Evolutionary conservation across 2,329 filamentous ascomycete genomes (phyloP).

Genomic region (Colletotrichum eremochloae): DNA sequence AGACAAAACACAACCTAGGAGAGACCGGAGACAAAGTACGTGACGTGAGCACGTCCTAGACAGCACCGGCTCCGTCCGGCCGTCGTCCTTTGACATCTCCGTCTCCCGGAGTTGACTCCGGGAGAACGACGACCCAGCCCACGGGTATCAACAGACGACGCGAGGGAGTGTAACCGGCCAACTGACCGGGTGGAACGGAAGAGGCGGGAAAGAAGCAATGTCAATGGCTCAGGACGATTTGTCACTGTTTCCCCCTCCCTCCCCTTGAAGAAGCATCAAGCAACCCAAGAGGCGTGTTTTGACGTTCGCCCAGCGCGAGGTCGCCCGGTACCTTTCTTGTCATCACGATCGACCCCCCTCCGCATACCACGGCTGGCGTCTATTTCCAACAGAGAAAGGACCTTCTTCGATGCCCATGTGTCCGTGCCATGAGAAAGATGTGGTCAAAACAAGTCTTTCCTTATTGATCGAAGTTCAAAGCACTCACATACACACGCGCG

Average conservation of each 20-base stretch:
- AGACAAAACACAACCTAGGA: constrained; percentile 14
- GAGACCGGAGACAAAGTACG: constrained; percentile 12
- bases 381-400: constrained; percentile 19
- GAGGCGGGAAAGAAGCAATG: neutral
- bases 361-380: neutral
- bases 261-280: neutral
- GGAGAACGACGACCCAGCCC: neutral
- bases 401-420: constrained; percentile 8
- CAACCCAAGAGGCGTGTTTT: neutral
- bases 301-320: neutral
- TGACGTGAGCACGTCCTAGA: constrained; percentile 7
- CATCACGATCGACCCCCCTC: neutral
- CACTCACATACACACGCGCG: neutral
- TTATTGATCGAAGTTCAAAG: constrained; percentile 1
- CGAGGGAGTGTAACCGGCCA: neutral
- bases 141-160: neutral
- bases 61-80: neutral
- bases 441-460: constrained; percentile 16
- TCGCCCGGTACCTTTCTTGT: neutral
- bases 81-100: neutral
- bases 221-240: neutral
- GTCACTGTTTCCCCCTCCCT: neutral
- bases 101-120: constrained; percentile 32
- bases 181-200: neutral
- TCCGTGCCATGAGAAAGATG: constrained; percentile 6